Evolutionary conservation across 1,139 yeast genomes (phyloP).

Genomic region (Lizanozyma gosingica): DNA sequence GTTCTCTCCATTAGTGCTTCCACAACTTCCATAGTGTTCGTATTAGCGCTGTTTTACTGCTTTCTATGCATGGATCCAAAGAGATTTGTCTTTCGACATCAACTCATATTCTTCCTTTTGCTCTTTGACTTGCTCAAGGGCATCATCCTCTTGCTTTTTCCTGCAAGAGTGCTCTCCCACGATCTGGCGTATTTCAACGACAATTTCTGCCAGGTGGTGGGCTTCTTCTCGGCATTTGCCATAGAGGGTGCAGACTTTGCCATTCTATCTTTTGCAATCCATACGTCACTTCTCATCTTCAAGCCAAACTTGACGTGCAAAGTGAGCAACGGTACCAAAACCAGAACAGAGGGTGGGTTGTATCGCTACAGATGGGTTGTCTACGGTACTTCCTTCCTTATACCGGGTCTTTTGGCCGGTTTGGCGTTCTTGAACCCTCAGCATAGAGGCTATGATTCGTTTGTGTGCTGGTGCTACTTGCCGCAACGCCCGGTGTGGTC

Average conservation of each 20-base stretch:
- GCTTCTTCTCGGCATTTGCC: conserved; percentile 75
- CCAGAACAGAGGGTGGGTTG: conserved; percentile 65
- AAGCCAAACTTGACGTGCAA: conserved; percentile 42
- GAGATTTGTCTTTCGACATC: conserved; percentile 60
- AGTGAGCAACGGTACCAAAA: conserved; percentile 29
- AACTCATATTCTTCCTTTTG: conserved; percentile 57
- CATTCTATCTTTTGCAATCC: conserved; percentile 74
- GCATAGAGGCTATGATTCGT: conserved; percentile 46
- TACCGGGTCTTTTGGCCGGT: conserved; percentile 65
- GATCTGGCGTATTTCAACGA: conserved; percentile 43
- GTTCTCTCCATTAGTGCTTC: conserved; percentile 51
- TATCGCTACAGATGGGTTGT: conserved; percentile 51
- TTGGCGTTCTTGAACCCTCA: conserved; percentile 52
- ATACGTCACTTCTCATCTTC: conserved; percentile 69
- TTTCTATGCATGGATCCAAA: conserved; percentile 55
- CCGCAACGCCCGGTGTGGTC: conserved; percentile 73
- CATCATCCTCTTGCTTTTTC: conserved; percentile 58
- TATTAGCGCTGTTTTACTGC: conserved; percentile 45
- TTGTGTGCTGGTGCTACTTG: conserved; percentile 74
- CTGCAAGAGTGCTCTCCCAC: conserved; percentile 47
- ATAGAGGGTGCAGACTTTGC: conserved; percentile 88
- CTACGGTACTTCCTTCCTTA: conserved; percentile 47
- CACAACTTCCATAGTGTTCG: conserved; percentile 46
- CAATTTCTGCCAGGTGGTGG: conserved; percentile 62
- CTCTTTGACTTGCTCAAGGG: conserved; percentile 73